Percentiles rank a stretch among this genome's conserved stretches.
These are phyloP conservation scores for Rauvolfia tetraphylla DNA, from an alignment of 257 asterid species.

Conservation along the genomic window DNA sequence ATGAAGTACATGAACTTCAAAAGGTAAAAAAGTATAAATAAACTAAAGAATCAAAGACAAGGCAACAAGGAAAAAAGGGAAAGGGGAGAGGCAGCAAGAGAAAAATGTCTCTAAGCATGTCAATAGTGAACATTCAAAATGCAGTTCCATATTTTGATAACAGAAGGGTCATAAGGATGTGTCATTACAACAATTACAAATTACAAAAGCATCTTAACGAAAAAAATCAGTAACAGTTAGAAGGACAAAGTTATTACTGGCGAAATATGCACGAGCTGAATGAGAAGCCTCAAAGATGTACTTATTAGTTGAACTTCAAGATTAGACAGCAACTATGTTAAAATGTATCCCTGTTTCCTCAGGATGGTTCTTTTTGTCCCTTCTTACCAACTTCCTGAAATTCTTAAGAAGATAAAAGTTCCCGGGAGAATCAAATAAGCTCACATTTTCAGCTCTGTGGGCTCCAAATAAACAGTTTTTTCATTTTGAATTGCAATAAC, in stretches of 20 bases:
- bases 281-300: too few relatives aligned
- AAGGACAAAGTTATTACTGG: not conserved
- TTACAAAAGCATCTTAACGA: not conserved
- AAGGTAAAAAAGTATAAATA: not conserved
- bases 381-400: not conserved
- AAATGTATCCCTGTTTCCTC: not conserved
- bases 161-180: not conserved
- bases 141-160: not conserved
- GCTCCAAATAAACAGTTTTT: not conserved
- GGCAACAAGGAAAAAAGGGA: not conserved
- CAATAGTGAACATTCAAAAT: not conserved
- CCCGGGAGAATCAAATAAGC: not conserved
- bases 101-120: not conserved
- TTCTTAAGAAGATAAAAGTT: not conserved
- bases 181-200: not conserved
- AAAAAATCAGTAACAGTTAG: not conserved
- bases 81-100: not conserved
- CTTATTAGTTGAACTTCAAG: not conserved
- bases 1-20: not conserved
- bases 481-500: not conserved
- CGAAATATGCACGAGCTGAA: too few relatives aligned
- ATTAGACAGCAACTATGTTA: not conserved
- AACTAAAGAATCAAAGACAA: not conserved
- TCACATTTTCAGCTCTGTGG: not conserved
- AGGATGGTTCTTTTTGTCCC: not conserved